Percentiles rank a stretch among this genome's conserved stretches.
Conservation (phyloP, 2,329 filamentous ascomycete species). For the Aureobasidium musti region DNA sequence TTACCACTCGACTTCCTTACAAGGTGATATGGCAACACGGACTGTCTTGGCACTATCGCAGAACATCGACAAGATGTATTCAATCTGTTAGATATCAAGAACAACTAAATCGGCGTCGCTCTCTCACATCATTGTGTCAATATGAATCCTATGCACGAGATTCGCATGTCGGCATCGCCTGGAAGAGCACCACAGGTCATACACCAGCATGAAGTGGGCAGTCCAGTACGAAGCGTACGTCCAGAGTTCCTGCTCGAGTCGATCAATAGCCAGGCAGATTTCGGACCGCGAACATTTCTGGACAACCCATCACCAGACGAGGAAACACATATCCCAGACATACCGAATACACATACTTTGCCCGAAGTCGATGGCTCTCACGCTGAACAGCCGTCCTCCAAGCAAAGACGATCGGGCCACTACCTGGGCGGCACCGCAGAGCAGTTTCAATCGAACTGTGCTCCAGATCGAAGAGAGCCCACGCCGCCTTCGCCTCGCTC, state of each 20-base stretch:
- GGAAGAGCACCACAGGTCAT: conserved; percentile 41
- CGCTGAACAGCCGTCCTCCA: conserved; percentile 1
- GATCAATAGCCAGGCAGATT: conserved; percentile 39
- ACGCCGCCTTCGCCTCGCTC: conserved; percentile 10
- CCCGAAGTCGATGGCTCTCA: neutral
- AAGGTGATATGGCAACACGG: neutral
- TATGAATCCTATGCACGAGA: conserved; percentile 25
- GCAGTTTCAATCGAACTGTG: conserved; percentile 27
- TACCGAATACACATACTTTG: neutral
- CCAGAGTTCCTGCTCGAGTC: conserved; percentile 40
- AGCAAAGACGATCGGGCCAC: conserved; percentile 28
- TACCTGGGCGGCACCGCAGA: conserved; percentile 28
- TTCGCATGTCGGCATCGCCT: conserved; percentile 40
- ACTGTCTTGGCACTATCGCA: neutral
- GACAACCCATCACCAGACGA: conserved; percentile 35
- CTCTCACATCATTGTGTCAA: neutral
- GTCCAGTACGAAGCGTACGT: conserved; percentile 43
- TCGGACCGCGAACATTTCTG: conserved; percentile 41
- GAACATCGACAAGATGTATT: conserved; percentile 1
- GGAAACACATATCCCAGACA: neutral
- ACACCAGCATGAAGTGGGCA: conserved; percentile 36
- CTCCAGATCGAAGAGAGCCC: conserved; percentile 4
- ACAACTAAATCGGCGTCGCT: neutral
- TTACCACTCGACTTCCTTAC: neutral
- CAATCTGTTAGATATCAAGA: neutral